Evolutionary conservation across 2,329 filamentous ascomycete species (phyloP).

Genomic region (Sclerotinia nivalis): DNA sequence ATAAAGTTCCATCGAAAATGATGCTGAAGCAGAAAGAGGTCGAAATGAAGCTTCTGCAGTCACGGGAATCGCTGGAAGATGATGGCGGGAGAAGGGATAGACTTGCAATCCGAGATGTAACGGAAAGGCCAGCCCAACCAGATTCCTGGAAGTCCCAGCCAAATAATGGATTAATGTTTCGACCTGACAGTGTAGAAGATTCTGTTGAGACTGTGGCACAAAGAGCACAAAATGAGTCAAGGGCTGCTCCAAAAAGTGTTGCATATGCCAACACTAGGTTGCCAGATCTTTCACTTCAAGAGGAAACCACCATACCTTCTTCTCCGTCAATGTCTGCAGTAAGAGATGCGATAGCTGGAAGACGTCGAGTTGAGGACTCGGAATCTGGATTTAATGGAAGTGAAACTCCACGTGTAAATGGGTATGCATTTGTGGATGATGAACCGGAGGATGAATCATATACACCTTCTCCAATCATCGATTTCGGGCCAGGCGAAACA

Average conservation of each 20-base stretch:
- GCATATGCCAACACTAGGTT: slow-evolving; percentile 83
- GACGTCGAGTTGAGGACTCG: slow-evolving; percentile 60
- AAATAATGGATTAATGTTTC: slow-evolving; percentile 87
- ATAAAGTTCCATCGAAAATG: slow-evolving; percentile 80
- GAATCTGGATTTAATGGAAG: slow-evolving; percentile 58
- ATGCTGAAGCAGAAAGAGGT: slow-evolving; percentile 68
- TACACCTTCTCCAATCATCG: slow-evolving; percentile 48
- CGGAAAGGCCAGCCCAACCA: slow-evolving; percentile 72
- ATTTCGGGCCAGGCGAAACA: slow-evolving; percentile 60
- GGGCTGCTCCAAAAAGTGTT: slow-evolving; percentile 74
- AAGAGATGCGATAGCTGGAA: slow-evolving; percentile 78
- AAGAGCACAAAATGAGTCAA: slow-evolving; percentile 67
- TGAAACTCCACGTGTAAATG: slow-evolving; percentile 88
- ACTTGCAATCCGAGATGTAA: slow-evolving; percentile 64
- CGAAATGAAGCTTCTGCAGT: slow-evolving; percentile 53
- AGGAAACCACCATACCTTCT: slow-evolving; percentile 55
- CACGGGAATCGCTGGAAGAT: slow-evolving; percentile 51
- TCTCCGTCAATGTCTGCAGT: slow-evolving; percentile 85
- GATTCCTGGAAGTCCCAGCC: slow-evolving; percentile 75
- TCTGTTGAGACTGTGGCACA: slow-evolving; percentile 63
- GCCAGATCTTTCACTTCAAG: slow-evolving; percentile 49
- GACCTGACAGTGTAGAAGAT: slow-evolving; percentile 64
- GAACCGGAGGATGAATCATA: slow-evolving; percentile 56
- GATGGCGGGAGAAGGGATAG: slow-evolving; percentile 58
- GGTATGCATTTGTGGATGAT: slow-evolving; percentile 92